These are phyloP conservation scores for Tarenaya hassleriana DNA, from an alignment of 345 rosid species.

Conservation along the genomic window DNA sequence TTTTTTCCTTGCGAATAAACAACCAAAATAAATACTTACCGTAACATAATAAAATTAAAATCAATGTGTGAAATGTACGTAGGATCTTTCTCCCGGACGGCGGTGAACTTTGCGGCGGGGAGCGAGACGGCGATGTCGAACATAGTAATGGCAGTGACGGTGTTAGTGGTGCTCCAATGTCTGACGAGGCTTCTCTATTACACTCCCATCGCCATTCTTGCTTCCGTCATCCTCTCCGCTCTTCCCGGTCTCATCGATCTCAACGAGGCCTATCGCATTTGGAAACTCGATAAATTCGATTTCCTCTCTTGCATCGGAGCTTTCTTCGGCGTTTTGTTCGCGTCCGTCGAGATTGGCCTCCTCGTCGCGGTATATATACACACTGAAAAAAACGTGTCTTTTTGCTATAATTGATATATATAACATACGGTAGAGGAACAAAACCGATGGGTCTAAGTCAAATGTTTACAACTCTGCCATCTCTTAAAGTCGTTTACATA, in stretches of 20 bases:
- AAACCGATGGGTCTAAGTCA: too few relatives aligned
- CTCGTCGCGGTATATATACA: slow-evolving; percentile 51
- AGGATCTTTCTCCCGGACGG: slow-evolving; percentile 93
- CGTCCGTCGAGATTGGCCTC: slow-evolving; percentile 82
- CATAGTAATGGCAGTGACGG: slow-evolving; percentile 79
- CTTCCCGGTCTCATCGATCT: slow-evolving; percentile 77
- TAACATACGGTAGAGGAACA: too few relatives aligned
- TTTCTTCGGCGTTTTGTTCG: slow-evolving; percentile 70
- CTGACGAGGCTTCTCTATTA: slow-evolving; percentile 67
- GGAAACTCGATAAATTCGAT: slow-evolving; percentile 82
- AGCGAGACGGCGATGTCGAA: slow-evolving; percentile 79
- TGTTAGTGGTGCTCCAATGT: slow-evolving; percentile 51
- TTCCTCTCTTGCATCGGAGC: slow-evolving; percentile 86
- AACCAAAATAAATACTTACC: too few relatives aligned
- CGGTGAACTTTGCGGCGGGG: slow-evolving; percentile 81
- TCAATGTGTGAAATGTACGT: background rate
- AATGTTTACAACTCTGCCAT: too few relatives aligned
- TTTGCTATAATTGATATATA: background rate
- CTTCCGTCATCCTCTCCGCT: slow-evolving; percentile 79
- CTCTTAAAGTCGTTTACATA: too few relatives aligned
- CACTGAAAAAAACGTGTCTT: background rate
- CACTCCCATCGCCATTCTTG: slow-evolving; percentile 73
- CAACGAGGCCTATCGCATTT: slow-evolving; percentile 47
- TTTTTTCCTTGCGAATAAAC: too few relatives aligned
- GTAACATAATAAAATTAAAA: too few relatives aligned